These are phyloP conservation scores for Inga laurina DNA, from an alignment of 306 rosid genomes.

Conservation along the genomic window DNA sequence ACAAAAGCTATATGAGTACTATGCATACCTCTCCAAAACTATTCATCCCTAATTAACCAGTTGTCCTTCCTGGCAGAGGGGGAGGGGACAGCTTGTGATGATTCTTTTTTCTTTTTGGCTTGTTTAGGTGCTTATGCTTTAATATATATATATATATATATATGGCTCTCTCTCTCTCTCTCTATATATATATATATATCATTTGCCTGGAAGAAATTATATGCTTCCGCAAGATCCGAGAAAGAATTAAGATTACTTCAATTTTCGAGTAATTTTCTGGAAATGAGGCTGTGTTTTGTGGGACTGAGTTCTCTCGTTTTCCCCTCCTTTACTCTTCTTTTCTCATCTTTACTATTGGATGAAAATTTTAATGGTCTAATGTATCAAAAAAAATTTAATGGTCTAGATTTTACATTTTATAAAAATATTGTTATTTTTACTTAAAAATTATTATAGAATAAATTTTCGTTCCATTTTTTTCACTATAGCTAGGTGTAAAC, in stretches of 20 bases:
- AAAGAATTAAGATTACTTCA: neutral
- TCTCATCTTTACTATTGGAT: too few species aligned
- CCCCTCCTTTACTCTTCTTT: too few species aligned
- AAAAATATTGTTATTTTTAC: too few species aligned
- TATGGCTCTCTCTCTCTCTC: too few species aligned
- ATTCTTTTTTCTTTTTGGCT: neutral
- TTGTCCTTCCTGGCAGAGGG: neutral
- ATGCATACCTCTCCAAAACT: neutral
- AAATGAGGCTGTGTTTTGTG: neutral
- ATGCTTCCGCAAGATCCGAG: neutral
- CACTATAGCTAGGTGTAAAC: too few species aligned
- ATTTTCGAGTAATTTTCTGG: neutral
- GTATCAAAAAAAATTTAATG: too few species aligned
- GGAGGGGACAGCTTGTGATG: neutral
- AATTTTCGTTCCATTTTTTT: too few species aligned
- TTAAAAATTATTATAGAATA: too few species aligned
- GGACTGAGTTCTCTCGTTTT: too few species aligned
- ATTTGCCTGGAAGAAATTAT: neutral
- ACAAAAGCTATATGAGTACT: neutral
- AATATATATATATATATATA: too few species aligned
- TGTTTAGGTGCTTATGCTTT: neutral
- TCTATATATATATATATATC: neutral
- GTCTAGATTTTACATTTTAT: too few species aligned
- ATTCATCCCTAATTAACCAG: neutral
- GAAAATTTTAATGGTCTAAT: too few species aligned